Evolutionary conservation across 208 protist genomes (phyloP).

Genomic region (Leishmania mexicana): DNA sequence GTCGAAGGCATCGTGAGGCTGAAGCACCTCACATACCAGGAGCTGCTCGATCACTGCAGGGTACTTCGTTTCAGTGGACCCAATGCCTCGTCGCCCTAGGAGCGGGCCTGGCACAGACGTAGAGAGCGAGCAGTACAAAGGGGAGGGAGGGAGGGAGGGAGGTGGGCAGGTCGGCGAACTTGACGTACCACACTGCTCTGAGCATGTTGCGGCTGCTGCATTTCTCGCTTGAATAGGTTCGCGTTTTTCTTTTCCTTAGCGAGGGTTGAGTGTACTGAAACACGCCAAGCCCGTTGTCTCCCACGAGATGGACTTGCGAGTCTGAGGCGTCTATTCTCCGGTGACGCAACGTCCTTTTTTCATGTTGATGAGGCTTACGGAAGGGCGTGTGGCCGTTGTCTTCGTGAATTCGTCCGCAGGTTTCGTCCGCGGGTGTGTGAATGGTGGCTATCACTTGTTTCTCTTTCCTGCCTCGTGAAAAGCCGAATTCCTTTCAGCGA

Average conservation of each 20-base stretch:
- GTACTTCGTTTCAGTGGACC: constrained; percentile 25
- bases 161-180: too few species aligned
- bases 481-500: not conserved
- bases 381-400: not conserved
- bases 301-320: not conserved
- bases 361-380: not conserved
- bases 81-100: not conserved
- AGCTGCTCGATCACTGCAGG: constrained; percentile 46
- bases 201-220: not conserved
- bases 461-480: not conserved
- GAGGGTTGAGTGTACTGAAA: not conserved
- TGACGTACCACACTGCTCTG: not conserved
- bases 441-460: not conserved
- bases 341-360: not conserved
- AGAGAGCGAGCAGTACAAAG: not conserved
- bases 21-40: constrained; percentile 72
- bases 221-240: not conserved
- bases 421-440: not conserved
- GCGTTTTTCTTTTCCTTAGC: not conserved
- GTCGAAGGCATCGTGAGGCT: constrained; percentile 74
- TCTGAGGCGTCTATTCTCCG: not conserved
- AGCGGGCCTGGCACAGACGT: not conserved
- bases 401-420: not conserved
- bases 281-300: not conserved
- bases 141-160: not conserved